Evolutionary conservation across 192 early-diverging fungal genomes (phyloP).

Genomic region (Linnemannia schmuckeri): DNA sequence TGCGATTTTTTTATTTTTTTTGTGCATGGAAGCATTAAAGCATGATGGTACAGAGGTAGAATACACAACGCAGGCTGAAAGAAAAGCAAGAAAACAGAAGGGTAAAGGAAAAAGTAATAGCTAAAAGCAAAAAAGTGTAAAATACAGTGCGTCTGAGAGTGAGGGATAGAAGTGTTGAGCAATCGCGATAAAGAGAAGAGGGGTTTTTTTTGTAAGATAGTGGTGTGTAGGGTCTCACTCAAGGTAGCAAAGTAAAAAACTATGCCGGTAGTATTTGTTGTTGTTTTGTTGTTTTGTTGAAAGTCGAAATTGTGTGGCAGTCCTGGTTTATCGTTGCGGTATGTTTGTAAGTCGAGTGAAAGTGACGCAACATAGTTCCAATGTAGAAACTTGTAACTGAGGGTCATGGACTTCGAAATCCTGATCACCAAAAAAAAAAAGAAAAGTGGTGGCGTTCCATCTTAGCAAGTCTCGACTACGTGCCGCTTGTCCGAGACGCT

Average conservation of each 20-base stretch:
- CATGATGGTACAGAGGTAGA: neutral
- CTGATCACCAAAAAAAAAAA: neutral
- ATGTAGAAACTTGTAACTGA: neutral
- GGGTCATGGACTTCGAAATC: neutral
- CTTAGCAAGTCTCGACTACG: slow-evolving; percentile 15
- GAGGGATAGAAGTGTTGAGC: neutral
- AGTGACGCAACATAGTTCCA: neutral
- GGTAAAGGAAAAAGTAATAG: neutral
- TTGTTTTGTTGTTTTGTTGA: neutral
- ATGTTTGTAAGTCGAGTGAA: neutral
- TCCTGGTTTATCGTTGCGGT: neutral
- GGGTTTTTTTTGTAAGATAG: neutral
- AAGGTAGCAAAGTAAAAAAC: neutral
- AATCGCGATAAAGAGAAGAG: neutral
- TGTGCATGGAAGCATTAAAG: neutral
- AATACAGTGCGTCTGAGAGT: slow-evolving; percentile 5
- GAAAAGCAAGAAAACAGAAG: neutral
- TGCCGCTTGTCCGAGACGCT: slow-evolving; percentile 35
- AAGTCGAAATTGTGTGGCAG: neutral
- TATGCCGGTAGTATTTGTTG: neutral
- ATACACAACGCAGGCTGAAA: slow-evolving; percentile 2
- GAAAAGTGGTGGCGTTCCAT: neutral
- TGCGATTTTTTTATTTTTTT: neutral
- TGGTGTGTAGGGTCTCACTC: neutral
- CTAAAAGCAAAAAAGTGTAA: neutral